Conservation (phyloP, 345 rosid species). For the Combretum micranthum region DNA sequence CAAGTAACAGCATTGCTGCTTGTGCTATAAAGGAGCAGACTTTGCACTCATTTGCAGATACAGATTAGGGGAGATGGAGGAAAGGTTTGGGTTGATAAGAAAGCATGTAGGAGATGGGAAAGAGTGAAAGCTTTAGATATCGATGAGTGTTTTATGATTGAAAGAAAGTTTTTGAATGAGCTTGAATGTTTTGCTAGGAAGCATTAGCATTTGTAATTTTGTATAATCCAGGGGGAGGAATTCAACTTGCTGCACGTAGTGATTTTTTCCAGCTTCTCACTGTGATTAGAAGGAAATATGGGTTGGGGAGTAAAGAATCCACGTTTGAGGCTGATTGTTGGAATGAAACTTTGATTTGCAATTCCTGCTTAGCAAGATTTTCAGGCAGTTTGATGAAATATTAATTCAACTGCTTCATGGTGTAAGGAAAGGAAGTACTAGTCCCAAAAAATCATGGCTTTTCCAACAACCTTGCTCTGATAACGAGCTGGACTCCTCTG, state of each 20-base stretch:
- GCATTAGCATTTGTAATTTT: constrained; percentile 14
- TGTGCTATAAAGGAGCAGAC: constrained; percentile 29
- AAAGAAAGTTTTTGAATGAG: constrained; percentile 19
- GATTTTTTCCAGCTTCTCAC: constrained; percentile 34
- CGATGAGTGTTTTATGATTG: constrained; percentile 30
- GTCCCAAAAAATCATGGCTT: constrained; percentile 14
- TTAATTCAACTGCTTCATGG: constrained; percentile 22
- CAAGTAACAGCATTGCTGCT: constrained; percentile 32
- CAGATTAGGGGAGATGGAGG: background rate
- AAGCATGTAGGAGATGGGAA: constrained; percentile 27
- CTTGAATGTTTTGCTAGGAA: constrained; percentile 24
- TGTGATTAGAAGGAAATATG: background rate
- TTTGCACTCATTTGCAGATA: constrained; percentile 29
- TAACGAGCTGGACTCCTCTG: constrained; percentile 13
- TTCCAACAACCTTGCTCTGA: constrained; percentile 12
- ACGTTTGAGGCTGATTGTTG: constrained; percentile 37
- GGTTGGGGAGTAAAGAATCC: constrained; percentile 9
- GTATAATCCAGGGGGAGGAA: constrained; percentile 29
- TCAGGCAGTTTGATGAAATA: constrained; percentile 27
- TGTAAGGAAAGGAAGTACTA: constrained; percentile 19
- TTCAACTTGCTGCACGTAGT: constrained; percentile 25
- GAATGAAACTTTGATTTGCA: constrained; percentile 23
- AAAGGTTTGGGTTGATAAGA: constrained; percentile 11
- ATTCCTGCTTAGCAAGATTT: constrained; percentile 22
- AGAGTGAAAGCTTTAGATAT: constrained; percentile 22